These are phyloP conservation scores for Rhizopus microsporus DNA, from an alignment of 371 early-diverging fungal genomes.

Conservation along the genomic window DNA sequence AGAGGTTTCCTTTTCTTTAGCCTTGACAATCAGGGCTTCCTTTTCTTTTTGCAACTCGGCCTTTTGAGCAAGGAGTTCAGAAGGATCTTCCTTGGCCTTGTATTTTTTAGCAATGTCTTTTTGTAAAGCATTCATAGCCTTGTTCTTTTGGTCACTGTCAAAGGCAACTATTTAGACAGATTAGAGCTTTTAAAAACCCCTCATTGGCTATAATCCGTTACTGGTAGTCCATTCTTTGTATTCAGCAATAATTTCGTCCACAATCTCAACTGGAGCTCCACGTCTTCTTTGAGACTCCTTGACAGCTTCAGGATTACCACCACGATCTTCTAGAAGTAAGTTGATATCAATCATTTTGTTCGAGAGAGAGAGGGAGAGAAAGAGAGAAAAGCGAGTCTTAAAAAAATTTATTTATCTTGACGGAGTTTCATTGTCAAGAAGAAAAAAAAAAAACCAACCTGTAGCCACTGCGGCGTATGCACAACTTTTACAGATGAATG, in stretches of 20 bases:
- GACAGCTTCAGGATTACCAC: slow-evolving; percentile 94
- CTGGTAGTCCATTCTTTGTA: slow-evolving; percentile 93
- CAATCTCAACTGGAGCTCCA: slow-evolving; percentile 80
- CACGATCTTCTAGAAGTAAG: slow-evolving; percentile 88
- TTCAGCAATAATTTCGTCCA: slow-evolving; percentile 90
- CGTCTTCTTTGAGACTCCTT: slow-evolving; percentile 93
- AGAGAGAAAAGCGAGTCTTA: background rate
- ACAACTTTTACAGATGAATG: background rate
- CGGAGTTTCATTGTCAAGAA: no score
- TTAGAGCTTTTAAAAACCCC: slow-evolving; percentile 13
- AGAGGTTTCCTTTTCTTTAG: slow-evolving; percentile 73
- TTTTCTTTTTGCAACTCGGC: slow-evolving; percentile 73
- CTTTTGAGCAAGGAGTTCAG: slow-evolving; percentile 76
- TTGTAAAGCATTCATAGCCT: slow-evolving; percentile 87
- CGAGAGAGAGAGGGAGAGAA: background rate
- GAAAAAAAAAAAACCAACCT: no score
- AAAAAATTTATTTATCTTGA: slow-evolving; percentile 14
- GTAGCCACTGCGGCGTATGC: no score
- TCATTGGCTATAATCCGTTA: slow-evolving; percentile 34
- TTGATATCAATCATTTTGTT: slow-evolving; percentile 84
- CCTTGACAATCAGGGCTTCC: slow-evolving; percentile 62
- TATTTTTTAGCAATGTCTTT: slow-evolving; percentile 89
- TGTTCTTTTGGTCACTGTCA: slow-evolving; percentile 88
- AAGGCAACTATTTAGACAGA: slow-evolving; percentile 65
- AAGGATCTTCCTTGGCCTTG: slow-evolving; percentile 93